Evolutionary conservation across 148 eudicot genomes (phyloP).

Genomic region (Simmondsia chinensis): DNA sequence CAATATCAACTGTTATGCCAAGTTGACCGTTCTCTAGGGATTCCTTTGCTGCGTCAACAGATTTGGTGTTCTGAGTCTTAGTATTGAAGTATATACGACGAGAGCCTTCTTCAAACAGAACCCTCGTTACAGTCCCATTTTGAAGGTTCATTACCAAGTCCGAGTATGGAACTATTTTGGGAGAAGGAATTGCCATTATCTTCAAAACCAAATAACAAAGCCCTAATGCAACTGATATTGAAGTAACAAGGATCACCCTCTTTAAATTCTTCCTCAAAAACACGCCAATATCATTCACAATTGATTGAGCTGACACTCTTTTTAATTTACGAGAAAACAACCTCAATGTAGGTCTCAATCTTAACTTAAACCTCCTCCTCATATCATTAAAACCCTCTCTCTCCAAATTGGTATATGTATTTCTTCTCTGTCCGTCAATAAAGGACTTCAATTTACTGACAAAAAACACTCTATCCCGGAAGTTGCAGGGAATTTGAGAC

Average conservation of each 20-base stretch:
- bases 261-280: constrained; percentile 62
- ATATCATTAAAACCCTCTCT: constrained; percentile 17
- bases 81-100: constrained; percentile 70
- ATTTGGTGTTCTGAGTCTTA: constrained; percentile 15
- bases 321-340: constrained; percentile 43
- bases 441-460: constrained; percentile 29
- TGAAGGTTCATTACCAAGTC: constrained; percentile 62
- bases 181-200: constrained; percentile 51
- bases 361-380: constrained; percentile 46
- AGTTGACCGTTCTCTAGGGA: constrained; percentile 7
- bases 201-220: constrained; percentile 65
- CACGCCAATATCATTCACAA: constrained; percentile 46
- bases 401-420: constrained; percentile 24
- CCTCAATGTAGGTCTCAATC: constrained; percentile 58
- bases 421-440: constrained; percentile 19
- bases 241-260: constrained; percentile 36
- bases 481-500: constrained; percentile 17
- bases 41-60: constrained; percentile 18
- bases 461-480: constrained; percentile 21
- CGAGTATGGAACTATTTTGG: constrained; percentile 79
- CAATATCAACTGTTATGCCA: constrained; percentile 21
- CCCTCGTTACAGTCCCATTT: constrained; percentile 54
- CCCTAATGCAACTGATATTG: constrained; percentile 51
- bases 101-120: constrained; percentile 88
- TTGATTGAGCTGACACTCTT: constrained; percentile 32